Percentiles rank a stretch among this genome's conserved stretches.
These are phyloP conservation scores for Clitoria ternatea DNA, from an alignment of 306 rosid genomes.

Conservation along the genomic window DNA sequence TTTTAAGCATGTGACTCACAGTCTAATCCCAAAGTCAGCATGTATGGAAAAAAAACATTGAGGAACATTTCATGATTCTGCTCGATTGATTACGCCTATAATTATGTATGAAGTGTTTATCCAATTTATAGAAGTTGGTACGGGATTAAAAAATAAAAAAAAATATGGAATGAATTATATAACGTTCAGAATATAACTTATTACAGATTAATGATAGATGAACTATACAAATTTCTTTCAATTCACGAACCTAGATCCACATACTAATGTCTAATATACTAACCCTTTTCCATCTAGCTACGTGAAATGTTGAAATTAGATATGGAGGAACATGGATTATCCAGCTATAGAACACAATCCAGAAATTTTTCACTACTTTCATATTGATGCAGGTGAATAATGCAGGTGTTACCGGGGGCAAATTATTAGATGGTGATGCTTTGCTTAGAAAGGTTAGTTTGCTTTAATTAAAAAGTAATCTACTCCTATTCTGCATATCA, in stretches of 20 bases:
- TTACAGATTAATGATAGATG: too few species aligned
- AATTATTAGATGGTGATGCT: conserved; percentile 22
- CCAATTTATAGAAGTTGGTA: too few species aligned
- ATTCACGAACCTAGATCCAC: too few species aligned
- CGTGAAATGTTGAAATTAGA: background rate
- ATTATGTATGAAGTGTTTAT: too few species aligned
- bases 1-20: background rate
- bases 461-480: background rate
- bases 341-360: background rate
- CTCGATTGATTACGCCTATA: too few species aligned
- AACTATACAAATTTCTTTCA: too few species aligned
- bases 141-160: too few species aligned
- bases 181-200: too few species aligned
- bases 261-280: too few species aligned
- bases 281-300: too few species aligned
- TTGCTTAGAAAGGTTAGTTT: conserved; percentile 26
- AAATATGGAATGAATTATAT: too few species aligned
- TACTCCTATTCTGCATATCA: background rate
- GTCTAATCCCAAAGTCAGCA: background rate
- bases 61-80: too few species aligned
- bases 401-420: conserved; percentile 25
- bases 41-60: background rate
- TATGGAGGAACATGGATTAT: background rate
- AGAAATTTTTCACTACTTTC: background rate
- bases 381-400: conserved; percentile 28